phyloP scores from a whole-genome alignment of 108 stramenopile genomes.

The Cyclotella choctawhatcheeana region DNA sequence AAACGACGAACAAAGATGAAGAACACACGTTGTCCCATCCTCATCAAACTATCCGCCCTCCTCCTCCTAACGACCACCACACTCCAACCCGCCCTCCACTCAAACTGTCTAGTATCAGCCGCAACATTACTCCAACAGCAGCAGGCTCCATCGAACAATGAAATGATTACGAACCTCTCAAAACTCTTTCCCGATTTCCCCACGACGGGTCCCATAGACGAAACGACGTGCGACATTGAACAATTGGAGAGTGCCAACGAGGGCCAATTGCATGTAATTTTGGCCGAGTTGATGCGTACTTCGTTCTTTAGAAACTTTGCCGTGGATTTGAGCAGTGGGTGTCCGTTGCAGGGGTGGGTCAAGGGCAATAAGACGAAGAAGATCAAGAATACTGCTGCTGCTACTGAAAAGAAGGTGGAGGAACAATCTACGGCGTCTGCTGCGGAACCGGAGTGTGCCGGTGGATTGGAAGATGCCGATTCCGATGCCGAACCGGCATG shows the following conservation, averaged over 20 bases:
- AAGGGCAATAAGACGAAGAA: constrained; percentile 32
- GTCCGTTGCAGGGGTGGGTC: constrained; percentile 66
- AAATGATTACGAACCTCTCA: neutral
- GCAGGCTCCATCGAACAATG: neutral
- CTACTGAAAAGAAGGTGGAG: constrained; percentile 7
- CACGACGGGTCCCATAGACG: constrained; percentile 67
- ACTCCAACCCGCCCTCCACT: constrained; percentile 9
- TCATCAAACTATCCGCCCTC: neutral
- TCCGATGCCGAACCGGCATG: constrained; percentile 57
- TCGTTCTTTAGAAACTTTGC: constrained; percentile 82
- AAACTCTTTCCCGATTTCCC: constrained; percentile 1
- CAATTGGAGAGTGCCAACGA: constrained; percentile 90
- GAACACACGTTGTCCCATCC: too few species aligned
- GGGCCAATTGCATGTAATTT: constrained; percentile 78
- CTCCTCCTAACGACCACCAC: constrained; percentile 6
- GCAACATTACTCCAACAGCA: neutral
- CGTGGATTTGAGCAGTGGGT: constrained; percentile 79
- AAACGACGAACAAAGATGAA: too few species aligned
- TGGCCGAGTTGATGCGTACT: constrained; percentile 76
- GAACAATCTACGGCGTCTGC: too few species aligned
- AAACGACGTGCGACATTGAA: constrained; percentile 82
- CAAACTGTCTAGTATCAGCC: constrained; percentile 6
- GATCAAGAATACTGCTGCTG: neutral
- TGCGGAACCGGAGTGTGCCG: constrained; percentile 47
- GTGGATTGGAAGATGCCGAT: constrained; percentile 54